phyloP scores from a whole-genome alignment of 768 basidiomycete genomes.

The Royoungia palumana region DNA sequence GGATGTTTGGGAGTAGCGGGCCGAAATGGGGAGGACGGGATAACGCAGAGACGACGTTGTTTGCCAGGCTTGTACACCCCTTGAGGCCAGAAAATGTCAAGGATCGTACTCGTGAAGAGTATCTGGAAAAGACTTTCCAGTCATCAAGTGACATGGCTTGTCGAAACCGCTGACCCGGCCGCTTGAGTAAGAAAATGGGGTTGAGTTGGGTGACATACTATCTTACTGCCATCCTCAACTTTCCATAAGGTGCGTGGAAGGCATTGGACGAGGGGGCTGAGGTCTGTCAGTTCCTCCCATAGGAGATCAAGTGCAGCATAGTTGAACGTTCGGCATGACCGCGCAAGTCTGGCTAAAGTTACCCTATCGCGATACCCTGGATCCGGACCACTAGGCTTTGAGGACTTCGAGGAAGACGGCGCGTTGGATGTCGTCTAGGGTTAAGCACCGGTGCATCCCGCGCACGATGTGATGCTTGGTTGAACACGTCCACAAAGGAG shows the following conservation, averaged over 20 bases:
- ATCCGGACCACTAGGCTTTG: too few relatives aligned
- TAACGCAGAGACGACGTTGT: conserved; percentile 24
- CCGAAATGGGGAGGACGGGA: conserved; percentile 20
- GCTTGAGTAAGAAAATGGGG: not conserved
- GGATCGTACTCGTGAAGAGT: conserved; percentile 21
- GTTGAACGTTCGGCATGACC: conserved; percentile 23
- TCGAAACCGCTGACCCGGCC: conserved; percentile 17
- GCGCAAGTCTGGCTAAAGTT: conserved; percentile 23
- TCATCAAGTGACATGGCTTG: conserved; percentile 26
- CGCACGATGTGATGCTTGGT: too few relatives aligned
- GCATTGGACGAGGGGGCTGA: conserved; percentile 19
- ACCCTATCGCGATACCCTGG: not conserved
- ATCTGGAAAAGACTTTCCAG: conserved; percentile 28
- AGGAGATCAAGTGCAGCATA: conserved; percentile 22
- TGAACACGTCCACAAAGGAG: too few relatives aligned
- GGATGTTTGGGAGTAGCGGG: conserved; percentile 24
- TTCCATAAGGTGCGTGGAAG: conserved; percentile 31
- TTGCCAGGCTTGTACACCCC: not conserved
- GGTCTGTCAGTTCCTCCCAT: conserved; percentile 21
- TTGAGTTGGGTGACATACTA: conserved; percentile 19
- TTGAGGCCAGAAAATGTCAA: conserved; percentile 4
- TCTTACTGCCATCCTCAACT: not conserved
- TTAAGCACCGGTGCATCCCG: conserved; percentile 24
- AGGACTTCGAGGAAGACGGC: conserved; percentile 20
- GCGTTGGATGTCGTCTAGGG: conserved; percentile 26